Conservation (phyloP, 1,284 basidiomycete species). For the Phellopilus nigrolimitatus region DNA sequence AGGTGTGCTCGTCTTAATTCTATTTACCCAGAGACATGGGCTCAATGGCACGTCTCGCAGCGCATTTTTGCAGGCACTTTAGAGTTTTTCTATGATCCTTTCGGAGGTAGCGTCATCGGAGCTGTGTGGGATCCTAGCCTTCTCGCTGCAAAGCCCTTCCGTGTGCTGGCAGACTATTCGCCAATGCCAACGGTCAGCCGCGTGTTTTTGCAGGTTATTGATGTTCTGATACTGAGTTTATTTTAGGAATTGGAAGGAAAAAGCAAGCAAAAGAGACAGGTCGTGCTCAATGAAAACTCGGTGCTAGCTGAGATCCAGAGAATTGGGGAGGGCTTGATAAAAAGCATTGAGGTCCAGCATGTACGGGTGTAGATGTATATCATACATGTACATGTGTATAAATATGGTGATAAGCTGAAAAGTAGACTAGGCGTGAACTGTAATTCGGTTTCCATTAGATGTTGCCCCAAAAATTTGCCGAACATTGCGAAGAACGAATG, state of each 20-base stretch:
- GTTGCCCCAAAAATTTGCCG: no score
- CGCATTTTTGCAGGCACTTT: constrained; percentile 75
- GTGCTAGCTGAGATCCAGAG: constrained; percentile 78
- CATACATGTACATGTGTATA: no score
- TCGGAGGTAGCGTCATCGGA: constrained; percentile 79
- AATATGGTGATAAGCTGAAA: no score
- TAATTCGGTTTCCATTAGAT: no score
- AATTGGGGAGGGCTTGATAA: constrained; percentile 70
- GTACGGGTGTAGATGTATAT: neutral
- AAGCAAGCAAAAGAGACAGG: constrained; percentile 54
- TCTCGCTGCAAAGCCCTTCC: constrained; percentile 60
- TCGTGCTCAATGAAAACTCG: constrained; percentile 66
- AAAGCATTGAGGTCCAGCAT: constrained; percentile 37
- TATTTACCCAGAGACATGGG: constrained; percentile 12
- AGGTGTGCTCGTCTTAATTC: constrained; percentile 41
- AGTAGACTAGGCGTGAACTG: no score
- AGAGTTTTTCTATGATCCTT: constrained; percentile 81
- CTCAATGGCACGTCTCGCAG: constrained; percentile 33
- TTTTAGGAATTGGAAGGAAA: constrained; percentile 27
- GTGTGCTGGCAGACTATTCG: constrained; percentile 81
- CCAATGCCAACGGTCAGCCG: constrained; percentile 47
- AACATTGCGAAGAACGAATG: no score
- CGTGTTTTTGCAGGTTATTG: constrained; percentile 21
- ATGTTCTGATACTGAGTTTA: constrained; percentile 1
- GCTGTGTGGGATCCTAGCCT: constrained; percentile 81